Conservation (phyloP, 139 green algal genomes). For the Chlamydomonas schloesseri region DNA sequence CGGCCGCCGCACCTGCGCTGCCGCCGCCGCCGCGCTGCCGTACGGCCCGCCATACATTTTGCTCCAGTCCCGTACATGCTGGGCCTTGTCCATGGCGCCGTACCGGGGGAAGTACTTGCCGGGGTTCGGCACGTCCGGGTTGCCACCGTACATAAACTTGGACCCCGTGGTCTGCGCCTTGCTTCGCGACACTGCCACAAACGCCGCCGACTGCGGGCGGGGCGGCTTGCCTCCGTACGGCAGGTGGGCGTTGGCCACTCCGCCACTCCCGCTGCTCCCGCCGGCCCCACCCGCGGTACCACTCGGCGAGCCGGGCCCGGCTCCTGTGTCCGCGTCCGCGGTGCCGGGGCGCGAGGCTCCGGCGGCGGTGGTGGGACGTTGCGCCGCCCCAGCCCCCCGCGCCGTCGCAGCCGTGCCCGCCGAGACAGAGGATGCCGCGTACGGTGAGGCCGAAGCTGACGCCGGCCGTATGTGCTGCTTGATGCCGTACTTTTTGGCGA, state of each 20-base stretch:
- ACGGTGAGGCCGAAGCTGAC: too few relatives aligned
- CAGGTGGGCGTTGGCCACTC: too few relatives aligned
- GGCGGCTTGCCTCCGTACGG: background rate
- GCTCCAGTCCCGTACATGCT: background rate
- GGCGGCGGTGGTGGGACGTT: background rate
- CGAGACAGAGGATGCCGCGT: too few relatives aligned
- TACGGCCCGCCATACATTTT: background rate
- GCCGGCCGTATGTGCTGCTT: conserved; percentile 15
- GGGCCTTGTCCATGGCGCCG: conserved; percentile 3
- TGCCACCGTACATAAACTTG: conserved; percentile 12
- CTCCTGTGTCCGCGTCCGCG: too few relatives aligned
- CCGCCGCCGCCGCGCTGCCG: background rate
- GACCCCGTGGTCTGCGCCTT: background rate
- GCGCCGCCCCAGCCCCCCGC: too few relatives aligned
- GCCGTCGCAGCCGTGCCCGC: background rate
- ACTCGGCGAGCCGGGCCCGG: too few relatives aligned
- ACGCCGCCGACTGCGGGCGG: background rate
- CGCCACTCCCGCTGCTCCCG: too few relatives aligned
- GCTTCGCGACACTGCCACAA: background rate
- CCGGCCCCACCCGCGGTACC: too few relatives aligned
- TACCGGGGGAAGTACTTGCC: conserved; percentile 26
- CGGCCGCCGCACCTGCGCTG: background rate
- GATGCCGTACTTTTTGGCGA: conserved; percentile 32
- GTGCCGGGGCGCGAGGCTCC: background rate
- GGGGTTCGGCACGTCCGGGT: background rate